phyloP scores from a whole-genome alignment of 2,329 filamentous ascomycete genomes.

The Alternaria ethzedia region DNA sequence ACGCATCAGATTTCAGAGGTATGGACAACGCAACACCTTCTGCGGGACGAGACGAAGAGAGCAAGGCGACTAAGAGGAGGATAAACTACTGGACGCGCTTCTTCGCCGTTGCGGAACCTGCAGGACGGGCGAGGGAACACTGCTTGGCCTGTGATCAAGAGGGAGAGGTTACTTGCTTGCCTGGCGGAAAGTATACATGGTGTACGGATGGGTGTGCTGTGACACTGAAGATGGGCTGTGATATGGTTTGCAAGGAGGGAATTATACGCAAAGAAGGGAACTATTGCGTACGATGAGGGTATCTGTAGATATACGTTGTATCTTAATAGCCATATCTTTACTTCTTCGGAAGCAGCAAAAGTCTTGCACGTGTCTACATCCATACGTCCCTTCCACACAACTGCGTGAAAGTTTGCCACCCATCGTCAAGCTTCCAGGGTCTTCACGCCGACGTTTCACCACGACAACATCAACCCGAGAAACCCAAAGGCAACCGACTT shows the following conservation, averaged over 20 bases:
- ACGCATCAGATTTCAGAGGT: neutral
- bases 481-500: neutral
- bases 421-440: neutral
- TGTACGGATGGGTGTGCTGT: neutral
- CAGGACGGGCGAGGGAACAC: neutral
- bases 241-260: neutral
- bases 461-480: neutral
- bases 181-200: neutral
- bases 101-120: neutral
- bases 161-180: neutral
- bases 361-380: neutral
- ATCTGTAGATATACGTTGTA: neutral
- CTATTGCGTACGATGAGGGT: neutral
- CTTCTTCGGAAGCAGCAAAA: neutral
- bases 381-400: neutral
- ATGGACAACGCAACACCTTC: neutral
- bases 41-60: neutral
- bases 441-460: neutral
- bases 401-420: neutral
- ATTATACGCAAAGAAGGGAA: neutral
- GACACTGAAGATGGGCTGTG: neutral
- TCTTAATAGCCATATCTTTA: neutral
- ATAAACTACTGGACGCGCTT: neutral
- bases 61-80: neutral
- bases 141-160: neutral